Evolutionary conservation across 2,329 filamentous ascomycete genomes (phyloP).

Genomic region (Colletotrichum cuscutae): DNA sequence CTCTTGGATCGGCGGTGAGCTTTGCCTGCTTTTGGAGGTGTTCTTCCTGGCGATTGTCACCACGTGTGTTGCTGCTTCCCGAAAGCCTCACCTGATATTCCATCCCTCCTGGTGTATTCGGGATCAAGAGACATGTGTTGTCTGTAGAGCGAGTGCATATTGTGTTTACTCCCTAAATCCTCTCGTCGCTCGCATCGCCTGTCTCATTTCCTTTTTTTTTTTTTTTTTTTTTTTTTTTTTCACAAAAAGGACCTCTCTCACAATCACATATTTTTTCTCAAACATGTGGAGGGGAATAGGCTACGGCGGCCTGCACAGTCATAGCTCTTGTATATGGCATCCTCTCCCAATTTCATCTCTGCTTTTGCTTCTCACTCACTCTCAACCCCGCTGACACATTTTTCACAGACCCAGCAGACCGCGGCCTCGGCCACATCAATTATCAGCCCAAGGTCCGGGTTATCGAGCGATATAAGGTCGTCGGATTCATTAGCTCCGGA

Average conservation of each 20-base stretch:
- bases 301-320: constrained; percentile 36
- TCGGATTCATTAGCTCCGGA: constrained; percentile 97
- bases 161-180: constrained; percentile 1
- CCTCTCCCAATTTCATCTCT: constrained; percentile 14
- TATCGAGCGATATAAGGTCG: constrained; percentile 92
- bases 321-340: constrained; percentile 33
- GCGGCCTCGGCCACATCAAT: constrained; percentile 55
- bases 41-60: constrained; percentile 18
- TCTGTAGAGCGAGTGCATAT: constrained; percentile 30
- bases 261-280: background rate
- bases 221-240: background rate
- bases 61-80: constrained; percentile 26
- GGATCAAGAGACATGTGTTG: constrained; percentile 21
- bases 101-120: background rate
- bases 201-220: background rate
- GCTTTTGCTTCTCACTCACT: constrained; percentile 34
- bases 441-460: constrained; percentile 87
- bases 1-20: constrained; percentile 33
- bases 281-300: constrained; percentile 36
- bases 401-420: constrained; percentile 62
- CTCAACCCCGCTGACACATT: constrained; percentile 46
- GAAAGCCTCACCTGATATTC: constrained; percentile 8
- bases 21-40: constrained; percentile 8
- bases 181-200: background rate
- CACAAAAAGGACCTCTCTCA: background rate